Evolutionary conservation across 225 moss, liverwort and hornwort species (phyloP).

Genomic region (Physcomitrellopsis africana): DNA sequence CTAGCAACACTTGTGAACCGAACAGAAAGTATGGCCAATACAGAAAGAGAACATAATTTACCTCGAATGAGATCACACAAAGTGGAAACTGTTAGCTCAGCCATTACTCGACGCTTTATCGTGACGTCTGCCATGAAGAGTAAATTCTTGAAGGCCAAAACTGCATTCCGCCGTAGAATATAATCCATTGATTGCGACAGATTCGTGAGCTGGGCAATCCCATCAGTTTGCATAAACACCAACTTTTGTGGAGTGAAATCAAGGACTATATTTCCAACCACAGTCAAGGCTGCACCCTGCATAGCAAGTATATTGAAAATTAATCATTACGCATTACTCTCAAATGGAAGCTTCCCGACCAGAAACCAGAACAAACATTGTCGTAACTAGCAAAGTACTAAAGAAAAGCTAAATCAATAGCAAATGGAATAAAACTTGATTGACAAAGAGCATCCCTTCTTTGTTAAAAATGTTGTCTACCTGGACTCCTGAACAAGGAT

Average conservation of each 20-base stretch:
- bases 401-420: neutral
- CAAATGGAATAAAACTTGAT: conserved; percentile 11
- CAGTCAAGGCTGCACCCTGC: conserved; percentile 89
- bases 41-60: conserved; percentile 30
- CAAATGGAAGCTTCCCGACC: neutral
- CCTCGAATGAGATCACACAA: conserved; percentile 86
- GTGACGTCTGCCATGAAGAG: conserved; percentile 88
- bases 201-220: conserved; percentile 84
- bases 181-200: conserved; percentile 94
- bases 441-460: neutral
- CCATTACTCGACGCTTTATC: conserved; percentile 83
- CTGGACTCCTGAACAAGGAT: conserved; percentile 86
- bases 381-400: neutral
- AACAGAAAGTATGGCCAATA: neutral
- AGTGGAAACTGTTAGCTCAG: conserved; percentile 80
- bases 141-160: conserved; percentile 94
- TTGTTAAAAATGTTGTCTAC: conserved; percentile 34
- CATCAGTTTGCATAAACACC: conserved; percentile 86
- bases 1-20: neutral
- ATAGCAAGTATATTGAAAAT: conserved; percentile 14
- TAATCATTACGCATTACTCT: neutral
- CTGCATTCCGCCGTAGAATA: conserved; percentile 79
- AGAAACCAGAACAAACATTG: neutral
- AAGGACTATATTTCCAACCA: conserved; percentile 92
- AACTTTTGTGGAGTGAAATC: conserved; percentile 85